Percentiles rank a stretch among this genome's conserved stretches.
These are phyloP conservation scores for Phyllosticta citrichinensis DNA, from an alignment of 2,329 filamentous ascomycete species.

Conservation along the genomic window DNA sequence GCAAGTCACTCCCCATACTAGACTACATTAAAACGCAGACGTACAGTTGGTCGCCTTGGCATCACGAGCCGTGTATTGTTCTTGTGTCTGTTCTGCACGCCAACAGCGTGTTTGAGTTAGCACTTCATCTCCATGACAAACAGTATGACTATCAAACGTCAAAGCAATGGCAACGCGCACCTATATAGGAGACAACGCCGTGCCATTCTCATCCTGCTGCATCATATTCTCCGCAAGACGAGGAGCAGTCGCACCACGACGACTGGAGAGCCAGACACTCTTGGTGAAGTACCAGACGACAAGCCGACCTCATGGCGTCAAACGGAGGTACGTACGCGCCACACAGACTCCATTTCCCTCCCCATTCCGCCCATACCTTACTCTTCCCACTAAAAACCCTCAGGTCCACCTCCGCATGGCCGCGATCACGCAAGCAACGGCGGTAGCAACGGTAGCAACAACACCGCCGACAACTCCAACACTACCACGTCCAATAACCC, in stretches of 20 bases:
- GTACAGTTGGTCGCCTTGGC: not conserved
- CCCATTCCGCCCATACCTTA: not conserved
- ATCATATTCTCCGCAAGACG: not conserved
- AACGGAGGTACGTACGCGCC: not conserved
- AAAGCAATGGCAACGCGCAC: not conserved
- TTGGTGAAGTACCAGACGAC: not conserved
- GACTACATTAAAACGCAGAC: not conserved
- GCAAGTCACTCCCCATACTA: not conserved
- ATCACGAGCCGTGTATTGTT: not conserved
- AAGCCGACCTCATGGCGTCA: not conserved
- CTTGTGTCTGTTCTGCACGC: not conserved
- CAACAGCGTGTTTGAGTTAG: not conserved
- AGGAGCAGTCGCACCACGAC: not conserved
- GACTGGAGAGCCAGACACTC: not conserved
- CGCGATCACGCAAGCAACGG: too few species aligned
- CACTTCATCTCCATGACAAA: not conserved
- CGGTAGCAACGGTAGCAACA: too few species aligned
- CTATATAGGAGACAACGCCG: not conserved
- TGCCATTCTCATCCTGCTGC: not conserved
- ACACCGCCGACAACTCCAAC: too few species aligned
- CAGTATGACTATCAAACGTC: not conserved
- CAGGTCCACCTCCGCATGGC: not conserved
- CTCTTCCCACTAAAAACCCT: not conserved
- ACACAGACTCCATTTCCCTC: not conserved
- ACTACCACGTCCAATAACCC: too few species aligned